These are phyloP conservation scores for Hymenoscyphus occultus DNA, from an alignment of 2,329 filamentous ascomycete species.

Conservation along the genomic window DNA sequence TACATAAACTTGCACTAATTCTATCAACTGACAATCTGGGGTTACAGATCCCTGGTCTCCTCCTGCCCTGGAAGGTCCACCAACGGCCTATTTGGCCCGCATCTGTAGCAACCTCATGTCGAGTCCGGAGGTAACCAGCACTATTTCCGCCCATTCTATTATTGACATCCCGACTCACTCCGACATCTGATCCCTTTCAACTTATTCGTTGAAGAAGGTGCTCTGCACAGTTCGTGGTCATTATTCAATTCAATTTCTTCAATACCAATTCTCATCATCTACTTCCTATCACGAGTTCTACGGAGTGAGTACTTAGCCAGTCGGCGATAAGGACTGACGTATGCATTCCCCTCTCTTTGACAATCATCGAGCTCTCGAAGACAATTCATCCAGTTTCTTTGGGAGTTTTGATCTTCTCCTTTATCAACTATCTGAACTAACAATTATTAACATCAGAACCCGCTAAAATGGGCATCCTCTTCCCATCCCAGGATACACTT, in stretches of 20 bases:
- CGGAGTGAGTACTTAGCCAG: neutral
- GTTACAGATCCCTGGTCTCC: too few species aligned
- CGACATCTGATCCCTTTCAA: slow-evolving; percentile 2
- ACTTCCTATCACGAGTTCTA: neutral
- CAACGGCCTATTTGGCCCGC: too few species aligned
- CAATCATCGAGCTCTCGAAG: neutral
- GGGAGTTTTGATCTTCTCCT: neutral
- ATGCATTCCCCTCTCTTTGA: neutral
- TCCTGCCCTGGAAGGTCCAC: too few species aligned
- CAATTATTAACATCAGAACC: slow-evolving; percentile 15
- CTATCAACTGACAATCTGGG: too few species aligned
- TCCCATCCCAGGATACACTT: slow-evolving; percentile 53
- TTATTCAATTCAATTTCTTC: neutral
- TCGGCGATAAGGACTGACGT: neutral
- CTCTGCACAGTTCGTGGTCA: neutral
- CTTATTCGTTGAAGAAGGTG: neutral
- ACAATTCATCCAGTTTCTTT: neutral
- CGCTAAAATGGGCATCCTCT: slow-evolving; percentile 51
- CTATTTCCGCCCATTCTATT: neutral
- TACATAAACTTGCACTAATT: too few species aligned
- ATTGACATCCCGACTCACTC: neutral
- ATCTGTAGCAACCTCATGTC: neutral
- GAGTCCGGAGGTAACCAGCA: neutral
- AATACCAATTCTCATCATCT: neutral
- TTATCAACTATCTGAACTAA: neutral